Percentiles rank a stretch among this genome's conserved stretches.
Conservation (phyloP, 2,329 filamentous ascomycete genomes). For the Capronia americana region DNA sequence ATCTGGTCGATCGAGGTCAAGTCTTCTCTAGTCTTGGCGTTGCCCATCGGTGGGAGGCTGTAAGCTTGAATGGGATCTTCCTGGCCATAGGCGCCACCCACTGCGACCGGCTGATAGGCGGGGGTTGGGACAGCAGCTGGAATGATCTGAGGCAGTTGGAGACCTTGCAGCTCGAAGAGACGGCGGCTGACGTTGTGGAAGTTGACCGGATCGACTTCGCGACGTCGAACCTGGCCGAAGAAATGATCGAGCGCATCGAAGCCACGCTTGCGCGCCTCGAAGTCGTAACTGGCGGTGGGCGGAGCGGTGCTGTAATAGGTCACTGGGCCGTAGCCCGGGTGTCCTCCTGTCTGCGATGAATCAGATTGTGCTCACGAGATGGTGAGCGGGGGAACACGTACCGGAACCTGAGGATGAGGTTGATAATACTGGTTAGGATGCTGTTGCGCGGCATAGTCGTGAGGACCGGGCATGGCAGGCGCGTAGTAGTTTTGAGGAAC, state of each 20-base stretch:
- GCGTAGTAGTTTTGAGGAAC: conserved; percentile 40
- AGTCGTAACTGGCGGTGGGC: conserved; percentile 71
- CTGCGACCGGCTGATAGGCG: conserved; percentile 60
- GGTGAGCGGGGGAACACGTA: conserved; percentile 5
- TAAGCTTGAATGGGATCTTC: conserved; percentile 74
- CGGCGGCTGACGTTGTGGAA: conserved; percentile 91
- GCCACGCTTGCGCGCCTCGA: conserved; percentile 81
- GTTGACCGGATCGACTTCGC: conserved; percentile 85
- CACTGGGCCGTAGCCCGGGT: conserved; percentile 69
- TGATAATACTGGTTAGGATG: conserved; percentile 42
- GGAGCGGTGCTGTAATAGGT: conserved; percentile 74
- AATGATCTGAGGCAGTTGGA: conserved; percentile 67
- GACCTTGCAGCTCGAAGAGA: conserved; percentile 78
- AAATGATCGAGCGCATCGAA: conserved; percentile 91
- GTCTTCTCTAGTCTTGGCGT: conserved; percentile 90
- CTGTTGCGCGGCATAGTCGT: conserved; percentile 40
- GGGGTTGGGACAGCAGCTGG: conserved; percentile 52
- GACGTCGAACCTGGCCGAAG: conserved; percentile 89
- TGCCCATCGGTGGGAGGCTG: conserved; percentile 84
- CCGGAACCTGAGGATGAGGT: conserved; percentile 36
- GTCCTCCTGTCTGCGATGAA: conserved; percentile 57
- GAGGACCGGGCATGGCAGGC: conserved; percentile 38
- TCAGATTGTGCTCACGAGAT: not conserved
- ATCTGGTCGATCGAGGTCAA: conserved; percentile 92
- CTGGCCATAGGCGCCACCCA: conserved; percentile 59